Evolutionary conservation across 176 grass and related monocot species (phyloP), one percentile per base, ranked within the genome.

Genomic region (Oryza rufipogon): DNA sequence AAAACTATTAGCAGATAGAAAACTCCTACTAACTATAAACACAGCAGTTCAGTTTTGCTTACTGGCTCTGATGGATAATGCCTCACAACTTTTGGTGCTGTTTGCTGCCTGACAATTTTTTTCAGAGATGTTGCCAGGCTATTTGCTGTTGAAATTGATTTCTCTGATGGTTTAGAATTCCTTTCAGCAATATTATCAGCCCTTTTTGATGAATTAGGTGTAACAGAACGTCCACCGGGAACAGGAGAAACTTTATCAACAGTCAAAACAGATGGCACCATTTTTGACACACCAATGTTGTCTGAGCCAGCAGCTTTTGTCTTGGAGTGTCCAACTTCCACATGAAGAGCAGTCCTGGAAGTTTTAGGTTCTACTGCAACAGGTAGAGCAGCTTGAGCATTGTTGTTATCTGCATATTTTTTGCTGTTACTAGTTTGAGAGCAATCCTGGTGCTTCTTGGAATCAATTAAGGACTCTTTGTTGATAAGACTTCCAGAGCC

Each of bases 21-120:
- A 63, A 70, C 38, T 79, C 70, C 26, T 46, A 69, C 44, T 74
- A 83, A 83, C 12, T 64, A 56, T 64, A 47, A 68, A 64, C 68
- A 79, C 36, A 71, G 17, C 17, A 44, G 19, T 68, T 85, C 44
- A 60, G 72, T 78, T 84, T 30, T 74, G 52, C 86, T 82, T 98
- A 98, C 95, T 73, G 84, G 70, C 86, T 98, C 95, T 76, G 95
- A 93, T 77, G 90, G 91, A 85, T 98, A 98, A 77, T 98, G 82
- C 83, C 91, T 90, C 54, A 80, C 77, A 92, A 91, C 74, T 93
- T 95, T 98, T 73, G 84, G 30, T 90, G 69, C 3, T 2, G 86
- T 75, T 73, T 91, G 88, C 76, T 94, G 90, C 61, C 81, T 98
- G 77, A 88, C 85, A 72, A 91, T 87, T 86, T 85, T 91, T 70